These are phyloP conservation scores for Polytrichum formosum DNA, from an alignment of 225 moss, liverwort and hornwort genomes.

Conservation along the genomic window DNA sequence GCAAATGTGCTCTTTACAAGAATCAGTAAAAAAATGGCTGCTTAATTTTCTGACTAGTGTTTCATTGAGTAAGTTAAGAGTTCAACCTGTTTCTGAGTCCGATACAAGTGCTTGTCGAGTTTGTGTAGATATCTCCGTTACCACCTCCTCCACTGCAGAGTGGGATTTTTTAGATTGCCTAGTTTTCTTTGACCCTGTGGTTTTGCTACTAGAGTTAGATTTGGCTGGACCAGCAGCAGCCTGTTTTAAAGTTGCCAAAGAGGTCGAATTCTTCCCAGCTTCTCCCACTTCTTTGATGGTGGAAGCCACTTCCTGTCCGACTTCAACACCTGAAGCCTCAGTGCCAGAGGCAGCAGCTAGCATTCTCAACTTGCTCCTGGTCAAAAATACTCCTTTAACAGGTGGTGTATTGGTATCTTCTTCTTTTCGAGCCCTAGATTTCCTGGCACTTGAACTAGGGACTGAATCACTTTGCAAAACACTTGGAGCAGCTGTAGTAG, in stretches of 20 bases:
- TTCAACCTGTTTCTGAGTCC: constrained; percentile 9
- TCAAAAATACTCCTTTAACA: constrained; percentile 8
- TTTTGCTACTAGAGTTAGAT: constrained; percentile 1
- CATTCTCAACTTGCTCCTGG: constrained; percentile 10
- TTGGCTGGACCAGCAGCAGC: constrained; percentile 1
- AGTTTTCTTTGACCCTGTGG: neutral
- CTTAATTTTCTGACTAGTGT: constrained; percentile 29
- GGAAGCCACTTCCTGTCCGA: neutral
- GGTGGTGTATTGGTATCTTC: constrained; percentile 3
- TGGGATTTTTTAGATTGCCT: neutral
- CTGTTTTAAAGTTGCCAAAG: neutral
- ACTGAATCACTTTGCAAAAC: neutral
- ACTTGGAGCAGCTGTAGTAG: neutral
- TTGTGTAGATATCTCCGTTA: neutral
- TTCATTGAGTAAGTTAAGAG: neutral
- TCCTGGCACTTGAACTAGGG: neutral
- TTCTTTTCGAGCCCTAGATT: neutral
- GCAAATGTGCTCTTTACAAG: constrained; percentile 22
- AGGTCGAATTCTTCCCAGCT: neutral
- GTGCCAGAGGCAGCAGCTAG: constrained; percentile 10
- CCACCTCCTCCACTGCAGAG: neutral
- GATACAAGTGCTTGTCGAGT: neutral
- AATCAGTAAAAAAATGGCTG: constrained; percentile 39
- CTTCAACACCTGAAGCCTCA: neutral
- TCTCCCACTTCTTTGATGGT: neutral